Percentiles rank a stretch among this genome's conserved stretches.
Conservation (phyloP, 495 filamentous ascomycete species). For the Penicillium fimorum region DNA sequence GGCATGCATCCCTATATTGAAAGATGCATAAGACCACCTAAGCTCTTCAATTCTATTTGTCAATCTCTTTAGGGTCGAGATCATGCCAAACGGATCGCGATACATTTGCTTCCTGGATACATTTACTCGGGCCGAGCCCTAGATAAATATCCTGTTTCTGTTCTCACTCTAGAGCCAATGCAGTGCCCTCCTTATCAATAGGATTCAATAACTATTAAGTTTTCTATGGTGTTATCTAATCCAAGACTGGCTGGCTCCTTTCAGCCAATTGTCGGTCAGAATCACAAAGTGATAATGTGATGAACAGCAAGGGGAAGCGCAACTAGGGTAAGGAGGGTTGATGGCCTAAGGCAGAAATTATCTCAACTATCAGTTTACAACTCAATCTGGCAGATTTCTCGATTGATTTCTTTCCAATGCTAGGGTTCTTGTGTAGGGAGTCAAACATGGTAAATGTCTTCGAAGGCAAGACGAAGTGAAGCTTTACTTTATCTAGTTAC, state of each 20-base stretch:
- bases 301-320: not conserved
- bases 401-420: no score
- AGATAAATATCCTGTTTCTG: not conserved
- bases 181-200: not conserved
- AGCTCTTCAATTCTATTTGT: not conserved
- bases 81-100: not conserved
- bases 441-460: no score
- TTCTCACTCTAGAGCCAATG: not conserved
- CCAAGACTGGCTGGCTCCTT: no score
- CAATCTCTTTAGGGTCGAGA: not conserved
- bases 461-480: no score
- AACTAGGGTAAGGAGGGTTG: not conserved
- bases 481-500: no score
- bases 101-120: not conserved
- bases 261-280: not conserved
- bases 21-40: not conserved
- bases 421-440: no score
- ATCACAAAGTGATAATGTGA: not conserved
- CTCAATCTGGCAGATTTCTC: no score
- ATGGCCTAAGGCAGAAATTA: not conserved
- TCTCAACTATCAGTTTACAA: no score
- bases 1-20: not conserved
- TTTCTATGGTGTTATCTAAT: not conserved
- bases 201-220: not conserved
- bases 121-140: conserved; percentile 1